Conservation (phyloP, 2,329 filamentous ascomycete species). For the Penicillium sp. region DNA sequence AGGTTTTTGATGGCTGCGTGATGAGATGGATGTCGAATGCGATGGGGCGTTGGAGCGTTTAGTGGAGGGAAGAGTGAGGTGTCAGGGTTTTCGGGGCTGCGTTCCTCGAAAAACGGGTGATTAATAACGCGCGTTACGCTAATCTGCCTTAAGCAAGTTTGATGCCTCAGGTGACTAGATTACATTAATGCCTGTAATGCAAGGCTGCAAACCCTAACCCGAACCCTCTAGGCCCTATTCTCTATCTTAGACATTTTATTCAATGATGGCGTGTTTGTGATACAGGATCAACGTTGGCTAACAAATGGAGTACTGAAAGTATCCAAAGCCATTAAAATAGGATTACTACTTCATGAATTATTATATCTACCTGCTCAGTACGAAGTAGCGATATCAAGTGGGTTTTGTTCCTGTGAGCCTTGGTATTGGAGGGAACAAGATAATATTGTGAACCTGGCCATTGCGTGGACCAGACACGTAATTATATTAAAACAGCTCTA, state of each 20-base stretch:
- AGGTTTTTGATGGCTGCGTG: not conserved
- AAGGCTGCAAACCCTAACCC: not conserved
- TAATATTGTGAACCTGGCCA: not conserved
- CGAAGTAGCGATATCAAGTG: not conserved
- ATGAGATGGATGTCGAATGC: not conserved
- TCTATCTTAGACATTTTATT: too few relatives aligned
- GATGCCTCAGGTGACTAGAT: not conserved
- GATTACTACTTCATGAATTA: not conserved
- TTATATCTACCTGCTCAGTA: not conserved
- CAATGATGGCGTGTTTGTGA: too few relatives aligned
- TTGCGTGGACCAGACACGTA: slow-evolving; percentile 2
- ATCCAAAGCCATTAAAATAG: not conserved
- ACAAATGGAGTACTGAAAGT: too few relatives aligned
- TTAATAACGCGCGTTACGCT: not conserved
- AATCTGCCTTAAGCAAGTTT: not conserved
- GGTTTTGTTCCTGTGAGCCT: not conserved
- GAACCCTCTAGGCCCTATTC: too few relatives aligned
- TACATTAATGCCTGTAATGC: not conserved
- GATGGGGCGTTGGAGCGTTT: not conserved
- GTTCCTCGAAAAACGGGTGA: not conserved
- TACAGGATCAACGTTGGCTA: too few relatives aligned
- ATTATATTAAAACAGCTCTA: slow-evolving; percentile 11
- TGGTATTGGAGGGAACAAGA: not conserved
- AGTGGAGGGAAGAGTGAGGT: not conserved
- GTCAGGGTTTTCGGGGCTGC: slow-evolving; percentile 10